Percentiles rank a stretch among this genome's conserved stretches.
Evolutionary conservation across 2,329 filamentous ascomycete species (phyloP).

Genomic region (Aspergillus floridensis): DNA sequence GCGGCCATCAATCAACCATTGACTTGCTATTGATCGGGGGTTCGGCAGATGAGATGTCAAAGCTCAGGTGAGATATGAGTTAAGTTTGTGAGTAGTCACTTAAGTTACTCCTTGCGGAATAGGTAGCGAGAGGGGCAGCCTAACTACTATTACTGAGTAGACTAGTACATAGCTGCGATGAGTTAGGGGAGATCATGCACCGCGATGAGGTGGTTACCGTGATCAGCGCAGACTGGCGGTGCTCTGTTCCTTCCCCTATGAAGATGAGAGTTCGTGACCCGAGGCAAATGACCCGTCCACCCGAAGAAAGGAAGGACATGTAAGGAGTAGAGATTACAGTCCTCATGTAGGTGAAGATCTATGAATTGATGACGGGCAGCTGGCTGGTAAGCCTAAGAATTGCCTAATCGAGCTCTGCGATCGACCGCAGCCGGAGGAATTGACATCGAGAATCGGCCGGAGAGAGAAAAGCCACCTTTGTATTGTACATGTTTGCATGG

Average conservation of each 20-base stretch:
- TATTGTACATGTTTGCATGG: too few species aligned
- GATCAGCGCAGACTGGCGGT: background rate
- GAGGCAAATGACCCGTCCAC: background rate
- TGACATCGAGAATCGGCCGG: slow-evolving; percentile 5
- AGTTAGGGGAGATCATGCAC: background rate
- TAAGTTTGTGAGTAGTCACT: too few species aligned
- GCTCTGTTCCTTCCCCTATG: too few species aligned
- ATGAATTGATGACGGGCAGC: background rate
- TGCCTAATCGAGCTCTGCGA: background rate
- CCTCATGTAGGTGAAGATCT: too few species aligned
- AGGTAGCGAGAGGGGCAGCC: too few species aligned
- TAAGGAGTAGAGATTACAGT: too few species aligned
- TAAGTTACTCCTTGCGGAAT: too few species aligned
- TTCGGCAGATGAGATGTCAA: background rate
- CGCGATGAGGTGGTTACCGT: background rate
- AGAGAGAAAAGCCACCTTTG: background rate
- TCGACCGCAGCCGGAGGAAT: background rate
- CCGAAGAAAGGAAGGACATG: background rate
- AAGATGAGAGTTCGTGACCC: background rate
- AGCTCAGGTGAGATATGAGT: background rate
- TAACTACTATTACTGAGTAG: too few species aligned
- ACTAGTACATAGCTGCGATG: background rate
- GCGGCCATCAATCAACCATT: too few species aligned
- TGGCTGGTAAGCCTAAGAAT: background rate
- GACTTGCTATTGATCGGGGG: too few species aligned